Evolutionary conservation across 257 asterid genomes (phyloP), one percentile per base, ranked within the genome.

Genomic region (Buddleja alternifolia): DNA sequence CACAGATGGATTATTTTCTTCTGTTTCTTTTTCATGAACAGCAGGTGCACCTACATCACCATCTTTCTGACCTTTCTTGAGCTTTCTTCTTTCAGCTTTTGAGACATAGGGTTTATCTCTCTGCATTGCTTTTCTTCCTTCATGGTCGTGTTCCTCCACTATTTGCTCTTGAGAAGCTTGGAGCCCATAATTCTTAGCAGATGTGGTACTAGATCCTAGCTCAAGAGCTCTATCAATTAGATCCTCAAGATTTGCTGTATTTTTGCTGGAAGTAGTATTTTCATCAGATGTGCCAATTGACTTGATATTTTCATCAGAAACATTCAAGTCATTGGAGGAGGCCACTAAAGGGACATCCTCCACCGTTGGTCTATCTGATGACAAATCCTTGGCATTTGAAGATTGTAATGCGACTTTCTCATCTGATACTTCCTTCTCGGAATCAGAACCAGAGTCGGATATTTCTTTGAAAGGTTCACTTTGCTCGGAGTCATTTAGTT

Each of bases 151-250:
- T 60, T 83, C 83, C 56, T 76, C 79, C 50, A 37, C 73, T 54
- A 73, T 19, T 73, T 70, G 88, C 61, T 61, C 80, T 52, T 62
- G 66, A 76, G 88, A 78, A 73, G 82, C 71, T 59, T 78, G 90
- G 73, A 80, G 75, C 36, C 88, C 96, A 70, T 80, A 87, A 32
- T 55, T 71, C 75, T 84, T 93, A 54, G 86, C 61, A 74, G 95
- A 71, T 48, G 84, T 73, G 70, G 88, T 79, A 52, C 88, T 76
- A 82, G 98, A 62, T 64, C 99, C 99, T 72, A 94, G 86, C 87
- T 84, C 93, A 70, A 94, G 99, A 70, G 96, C 93, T 86, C 81
- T 88, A 83, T 94, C 99, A 57, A 94, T 81, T 69, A 94, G 85
- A 78, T 90, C 96, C 77, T 94, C 95, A 75, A 94, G 81, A 73